These are phyloP conservation scores for Aspergillus puulaauensis DNA, from an alignment of 2,329 filamentous ascomycete species.

Conservation along the genomic window DNA sequence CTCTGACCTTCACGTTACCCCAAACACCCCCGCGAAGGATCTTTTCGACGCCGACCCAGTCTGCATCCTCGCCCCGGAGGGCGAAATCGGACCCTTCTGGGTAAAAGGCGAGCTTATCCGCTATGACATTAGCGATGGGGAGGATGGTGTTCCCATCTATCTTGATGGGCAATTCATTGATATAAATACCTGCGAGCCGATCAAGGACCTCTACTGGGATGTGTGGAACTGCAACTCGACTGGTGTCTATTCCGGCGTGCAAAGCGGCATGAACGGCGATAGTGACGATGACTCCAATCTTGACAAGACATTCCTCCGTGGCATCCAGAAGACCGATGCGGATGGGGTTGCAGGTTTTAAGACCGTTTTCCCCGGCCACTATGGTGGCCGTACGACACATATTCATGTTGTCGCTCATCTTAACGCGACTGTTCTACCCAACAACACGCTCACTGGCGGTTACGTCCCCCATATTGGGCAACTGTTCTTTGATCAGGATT, in stretches of 20 bases:
- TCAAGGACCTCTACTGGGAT: conserved; percentile 35
- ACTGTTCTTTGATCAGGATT: conserved; percentile 56
- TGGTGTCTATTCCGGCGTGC: conserved; percentile 14
- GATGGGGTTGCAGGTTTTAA: conserved; percentile 49
- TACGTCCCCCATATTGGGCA: conserved; percentile 60
- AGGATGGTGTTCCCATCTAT: conserved; percentile 1
- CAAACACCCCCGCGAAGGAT: conserved; percentile 19
- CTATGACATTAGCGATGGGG: conserved; percentile 29
- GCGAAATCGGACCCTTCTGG: conserved; percentile 49
- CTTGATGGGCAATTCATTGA: conserved; percentile 14
- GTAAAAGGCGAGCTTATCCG: conserved; percentile 39
- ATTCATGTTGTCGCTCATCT: conserved; percentile 46
- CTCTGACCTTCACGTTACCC: conserved; percentile 27
- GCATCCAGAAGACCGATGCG: conserved; percentile 42
- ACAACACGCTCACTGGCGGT: conserved; percentile 40
- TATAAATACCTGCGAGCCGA: conserved; percentile 26
- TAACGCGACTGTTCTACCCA: conserved; percentile 33
- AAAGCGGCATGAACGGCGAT: conserved; percentile 6
- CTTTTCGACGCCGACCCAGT: conserved; percentile 26
- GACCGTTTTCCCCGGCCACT: conserved; percentile 44
- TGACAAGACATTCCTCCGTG: conserved; percentile 43
- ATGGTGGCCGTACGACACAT: conserved; percentile 42
- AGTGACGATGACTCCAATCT: conserved; percentile 21
- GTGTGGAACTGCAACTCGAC: conserved; percentile 47
- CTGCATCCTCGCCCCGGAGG: conserved; percentile 53